Evolutionary conservation across 2,329 filamentous ascomycete genomes (phyloP), one percentile per base, ranked within the genome.

Genomic region (Dryadomyces sulphureus): DNA sequence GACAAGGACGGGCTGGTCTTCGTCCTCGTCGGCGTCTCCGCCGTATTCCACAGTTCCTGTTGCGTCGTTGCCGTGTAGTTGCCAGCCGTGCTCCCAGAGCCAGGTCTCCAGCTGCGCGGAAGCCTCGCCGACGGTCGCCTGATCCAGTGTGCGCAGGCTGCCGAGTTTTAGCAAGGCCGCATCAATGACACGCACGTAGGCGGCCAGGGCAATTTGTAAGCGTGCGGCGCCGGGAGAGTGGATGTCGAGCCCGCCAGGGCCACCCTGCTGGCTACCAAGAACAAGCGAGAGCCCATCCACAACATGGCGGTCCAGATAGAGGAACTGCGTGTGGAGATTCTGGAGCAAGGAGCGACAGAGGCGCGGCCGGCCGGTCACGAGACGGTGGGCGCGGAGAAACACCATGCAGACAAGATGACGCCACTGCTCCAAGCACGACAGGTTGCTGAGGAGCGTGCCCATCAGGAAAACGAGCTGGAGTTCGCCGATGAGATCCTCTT

Each of bases 391-490:
- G 22, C 68, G 67, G 41, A 80, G 65, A 11, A 77, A 54, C 30
- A 77, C 55, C 41, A 64, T 67, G 35, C 72, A 64, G 4, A 70
- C 57, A 50, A 77, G 65, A 53, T 76, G 66, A 64, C 69, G 74
- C 77, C 76, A 81, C 50, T 81, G 75, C 50, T 77, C 73, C 38
- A 78, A 62, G 52, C 76, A 80, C 8, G 72, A 65, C 38, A 72
- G 61, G 55, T 78, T 81, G 36, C 71, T 69, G 1, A 80, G 66
- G 46, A 75, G 66, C 56, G 72, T 67, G 34, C 75, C 76, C 0
- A 69, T 70, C 5, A 80, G 54, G 53, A 72, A 81, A 38, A 69
- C 67, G 55, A 80, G 72, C 52, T 81, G 77, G 2, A 80, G 57
- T 55, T 81, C 77, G 41, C 75, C 77, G 5, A 75, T 57, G 22